Base-by-base conservation (phyloP, 768 basidiomycete genomes). In the Sporobolomyces pararoseus region DNA sequence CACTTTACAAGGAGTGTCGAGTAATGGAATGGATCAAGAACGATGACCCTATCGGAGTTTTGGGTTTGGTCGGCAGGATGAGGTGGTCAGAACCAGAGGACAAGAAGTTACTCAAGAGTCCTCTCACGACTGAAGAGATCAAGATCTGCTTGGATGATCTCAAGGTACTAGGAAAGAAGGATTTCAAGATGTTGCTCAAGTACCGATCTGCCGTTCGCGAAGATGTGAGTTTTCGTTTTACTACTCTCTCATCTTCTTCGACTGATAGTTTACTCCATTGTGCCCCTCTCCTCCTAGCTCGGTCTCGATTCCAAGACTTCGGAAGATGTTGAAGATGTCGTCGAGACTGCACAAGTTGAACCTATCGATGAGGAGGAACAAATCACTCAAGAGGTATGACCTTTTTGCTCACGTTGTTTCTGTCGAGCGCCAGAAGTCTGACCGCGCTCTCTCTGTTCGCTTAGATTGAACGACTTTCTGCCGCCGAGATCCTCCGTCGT, bases 91-190 rank as follows among this genome's bases (percentile, higher is more conserved):
- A 86, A 0, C 89, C 89, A 12, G 91, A 95, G 79, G 94, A 96
- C 80, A 89, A 89, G 81, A 82, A 83, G 88, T 95, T 96, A 90
- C 79, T 89, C 37, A 82, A 82, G 59, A 80, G 88, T 58, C 83
- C 85, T 57, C 81, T 88, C 65, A 96, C 91, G 27, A 88, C 89
- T 3, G 78, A 82, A 0, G 95, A 98, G 62, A 82, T 98, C 71
- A 85, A 86, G 78, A 82, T 84, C n/a, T 91, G 90, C 78, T 89
- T 88, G 74, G 85, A 87, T 27, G 96, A 99, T 83, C 83, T 99
- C 73, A 97, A 95, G 79, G 96, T 99, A 6, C 82, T 99, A 39
- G 96, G 96, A 39, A 99, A 97, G 81, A 89, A 94, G 34, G 96
- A 99, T 78, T 99, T 99, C 83, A 98, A 97, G 79, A 77, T 84